Conservation (phyloP, 192 early-diverging fungal genomes). For the Coemansia sp. region DNA sequence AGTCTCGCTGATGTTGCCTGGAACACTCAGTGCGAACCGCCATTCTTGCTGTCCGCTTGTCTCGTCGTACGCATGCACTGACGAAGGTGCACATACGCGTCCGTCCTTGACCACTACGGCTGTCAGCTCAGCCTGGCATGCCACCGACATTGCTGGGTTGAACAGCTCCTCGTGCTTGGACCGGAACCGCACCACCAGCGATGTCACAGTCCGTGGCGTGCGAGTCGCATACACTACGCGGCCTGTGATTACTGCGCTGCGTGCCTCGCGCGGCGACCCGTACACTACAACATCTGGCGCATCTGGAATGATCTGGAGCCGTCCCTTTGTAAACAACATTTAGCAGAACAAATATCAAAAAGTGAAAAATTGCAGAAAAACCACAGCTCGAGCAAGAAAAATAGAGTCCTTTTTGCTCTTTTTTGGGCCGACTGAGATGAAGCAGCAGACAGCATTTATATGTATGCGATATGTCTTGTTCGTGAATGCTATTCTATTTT, state of each 20-base stretch:
- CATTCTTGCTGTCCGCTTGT: slow-evolving; percentile 26
- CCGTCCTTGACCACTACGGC: slow-evolving; percentile 35
- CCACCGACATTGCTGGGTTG: slow-evolving; percentile 38
- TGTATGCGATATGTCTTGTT: not conserved
- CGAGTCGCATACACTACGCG: slow-evolving; percentile 29
- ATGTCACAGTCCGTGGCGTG: slow-evolving; percentile 19
- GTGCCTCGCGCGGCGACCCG: slow-evolving; percentile 39
- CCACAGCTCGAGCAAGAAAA: not conserved
- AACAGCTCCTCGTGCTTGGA: slow-evolving; percentile 42
- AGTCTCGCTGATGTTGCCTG: slow-evolving; percentile 39
- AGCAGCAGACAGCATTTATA: slow-evolving; percentile 1
- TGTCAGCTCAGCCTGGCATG: slow-evolving; percentile 29
- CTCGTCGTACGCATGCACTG: slow-evolving; percentile 12
- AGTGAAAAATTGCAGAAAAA: too few relatives aligned
- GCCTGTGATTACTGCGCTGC: slow-evolving; percentile 29
- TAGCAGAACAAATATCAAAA: not conserved
- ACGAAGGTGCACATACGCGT: slow-evolving; percentile 5
- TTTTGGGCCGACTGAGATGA: too few relatives aligned
- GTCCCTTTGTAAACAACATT: slow-evolving; percentile 40
- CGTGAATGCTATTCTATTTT: not conserved
- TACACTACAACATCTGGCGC: slow-evolving; percentile 34
- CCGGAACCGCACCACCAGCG: slow-evolving; percentile 38
- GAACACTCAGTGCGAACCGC: slow-evolving; percentile 44
- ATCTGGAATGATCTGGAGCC: slow-evolving; percentile 40
- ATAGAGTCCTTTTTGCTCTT: too few relatives aligned